These are phyloP conservation scores for Populus alba DNA, from an alignment of 345 rosid species.

Conservation along the genomic window DNA sequence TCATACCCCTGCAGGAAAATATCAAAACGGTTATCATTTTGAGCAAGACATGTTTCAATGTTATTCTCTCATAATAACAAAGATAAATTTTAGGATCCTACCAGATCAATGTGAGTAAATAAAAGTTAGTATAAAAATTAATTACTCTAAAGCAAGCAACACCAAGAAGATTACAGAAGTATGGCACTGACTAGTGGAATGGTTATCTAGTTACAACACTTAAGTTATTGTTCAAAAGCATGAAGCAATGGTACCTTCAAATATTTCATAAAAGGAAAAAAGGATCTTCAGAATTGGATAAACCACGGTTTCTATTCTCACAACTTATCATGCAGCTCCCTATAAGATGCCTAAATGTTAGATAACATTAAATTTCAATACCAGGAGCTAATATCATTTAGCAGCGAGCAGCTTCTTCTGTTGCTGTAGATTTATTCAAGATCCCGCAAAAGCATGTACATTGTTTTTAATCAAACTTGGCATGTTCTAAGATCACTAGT, in stretches of 20 bases:
- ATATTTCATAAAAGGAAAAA: not conserved
- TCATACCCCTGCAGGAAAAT: constrained; percentile 54
- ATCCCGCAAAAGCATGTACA: not conserved
- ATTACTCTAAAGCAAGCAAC: not conserved
- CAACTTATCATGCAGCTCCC: not conserved
- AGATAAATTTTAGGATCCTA: not conserved
- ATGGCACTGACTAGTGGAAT: not conserved
- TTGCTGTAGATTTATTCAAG: not conserved
- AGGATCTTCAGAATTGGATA: not conserved
- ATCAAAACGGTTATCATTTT: constrained; percentile 17
- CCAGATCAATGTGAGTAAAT: not conserved
- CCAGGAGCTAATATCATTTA: not conserved
- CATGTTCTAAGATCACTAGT: not conserved
- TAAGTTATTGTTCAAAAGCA: not conserved
- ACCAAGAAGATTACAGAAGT: not conserved
- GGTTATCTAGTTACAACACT: not conserved
- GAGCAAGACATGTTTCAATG: constrained; percentile 16
- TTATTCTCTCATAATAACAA: not conserved
- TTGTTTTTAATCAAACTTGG: not conserved
- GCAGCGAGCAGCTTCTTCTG: not conserved
- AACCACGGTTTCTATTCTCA: not conserved
- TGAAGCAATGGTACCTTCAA: not conserved
- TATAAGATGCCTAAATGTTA: not conserved
- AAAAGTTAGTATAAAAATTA: not conserved
- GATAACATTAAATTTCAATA: not conserved